phyloP scores from a whole-genome alignment of 202 grass and related monocot species.

The Elaeis oleifera region DNA sequence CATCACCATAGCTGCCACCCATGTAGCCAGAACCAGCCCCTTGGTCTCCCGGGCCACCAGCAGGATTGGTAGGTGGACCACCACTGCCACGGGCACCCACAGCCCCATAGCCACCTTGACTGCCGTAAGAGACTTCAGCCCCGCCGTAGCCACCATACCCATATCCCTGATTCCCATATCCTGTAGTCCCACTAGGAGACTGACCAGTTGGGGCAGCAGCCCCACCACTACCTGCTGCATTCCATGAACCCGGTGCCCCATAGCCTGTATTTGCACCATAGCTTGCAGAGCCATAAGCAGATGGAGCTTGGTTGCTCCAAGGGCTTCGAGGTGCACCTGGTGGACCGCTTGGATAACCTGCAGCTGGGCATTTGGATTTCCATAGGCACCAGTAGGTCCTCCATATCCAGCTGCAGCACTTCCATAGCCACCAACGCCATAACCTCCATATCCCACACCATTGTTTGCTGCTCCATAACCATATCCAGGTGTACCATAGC shows the following conservation, averaged over 20 bases:
- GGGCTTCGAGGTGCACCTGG: slow-evolving; percentile 56
- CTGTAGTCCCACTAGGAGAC: slow-evolving; percentile 48
- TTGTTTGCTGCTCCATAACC: slow-evolving; percentile 70
- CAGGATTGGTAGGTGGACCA: slow-evolving; percentile 44
- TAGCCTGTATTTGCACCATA: slow-evolving; percentile 64
- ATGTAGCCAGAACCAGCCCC: slow-evolving; percentile 40
- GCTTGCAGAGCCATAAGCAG: slow-evolving; percentile 63
- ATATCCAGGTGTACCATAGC: slow-evolving; percentile 73
- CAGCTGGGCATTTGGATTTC: slow-evolving; percentile 41
- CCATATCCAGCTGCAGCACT: slow-evolving; percentile 21
- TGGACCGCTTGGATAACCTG: slow-evolving; percentile 57
- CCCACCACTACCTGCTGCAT: slow-evolving; percentile 41
- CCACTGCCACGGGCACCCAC: slow-evolving; percentile 37
- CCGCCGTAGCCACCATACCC: slow-evolving; percentile 82
- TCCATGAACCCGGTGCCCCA: slow-evolving; percentile 48
- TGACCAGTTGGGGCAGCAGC: slow-evolving; percentile 48
- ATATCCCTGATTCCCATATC: slow-evolving; percentile 73
- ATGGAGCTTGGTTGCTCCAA: slow-evolving; percentile 73
- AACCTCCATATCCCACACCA: slow-evolving; percentile 65
- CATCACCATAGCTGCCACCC: slow-evolving; percentile 62
- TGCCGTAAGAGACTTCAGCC: slow-evolving; percentile 57
- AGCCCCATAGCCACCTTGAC: slow-evolving; percentile 58
- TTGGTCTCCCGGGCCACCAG: slow-evolving; percentile 27
- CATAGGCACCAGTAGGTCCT: slow-evolving; percentile 15
- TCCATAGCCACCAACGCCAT: slow-evolving; percentile 65